A percentile compares a stretch with the other conserved stretches of the same genome.
phyloP scores from a whole-genome alignment of 1,139 yeast species.

The Scheffersomyces parashehatae region DNA sequence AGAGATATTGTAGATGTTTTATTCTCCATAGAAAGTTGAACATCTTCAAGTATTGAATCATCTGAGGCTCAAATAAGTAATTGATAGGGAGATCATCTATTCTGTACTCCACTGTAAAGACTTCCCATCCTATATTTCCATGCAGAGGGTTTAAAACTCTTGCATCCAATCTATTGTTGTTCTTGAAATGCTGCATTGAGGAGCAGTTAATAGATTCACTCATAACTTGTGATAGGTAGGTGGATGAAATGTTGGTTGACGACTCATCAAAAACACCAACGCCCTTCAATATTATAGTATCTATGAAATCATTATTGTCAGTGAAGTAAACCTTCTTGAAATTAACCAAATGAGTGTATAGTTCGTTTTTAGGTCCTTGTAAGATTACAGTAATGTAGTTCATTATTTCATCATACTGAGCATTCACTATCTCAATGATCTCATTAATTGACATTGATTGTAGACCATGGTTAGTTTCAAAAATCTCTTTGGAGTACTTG shows the following conservation, averaged over 20 bases:
- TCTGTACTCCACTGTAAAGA: constrained; percentile 82
- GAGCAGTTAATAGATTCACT: constrained; percentile 68
- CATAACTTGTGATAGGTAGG: constrained; percentile 63
- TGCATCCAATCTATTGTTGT: constrained; percentile 65
- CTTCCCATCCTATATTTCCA: constrained; percentile 86
- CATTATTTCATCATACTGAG: constrained; percentile 60
- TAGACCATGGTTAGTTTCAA: constrained; percentile 29
- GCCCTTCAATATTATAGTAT: constrained; percentile 61
- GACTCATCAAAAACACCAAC: constrained; percentile 57
- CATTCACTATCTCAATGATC: constrained; percentile 37
- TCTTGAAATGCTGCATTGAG: constrained; percentile 49
- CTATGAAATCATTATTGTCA: constrained; percentile 77
- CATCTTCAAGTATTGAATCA: constrained; percentile 69
- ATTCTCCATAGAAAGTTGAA: constrained; percentile 87
- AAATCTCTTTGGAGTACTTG: constrained; percentile 34
- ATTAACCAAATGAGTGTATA: constrained; percentile 58
- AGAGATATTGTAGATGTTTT: constrained; percentile 57
- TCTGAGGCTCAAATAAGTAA: constrained; percentile 25
- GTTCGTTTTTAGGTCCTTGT: constrained; percentile 43
- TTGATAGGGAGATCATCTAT: constrained; percentile 58
- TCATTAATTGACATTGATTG: constrained; percentile 30
- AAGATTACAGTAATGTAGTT: constrained; percentile 54
- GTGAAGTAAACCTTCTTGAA: constrained; percentile 69
- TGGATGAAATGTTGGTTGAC: constrained; percentile 62
- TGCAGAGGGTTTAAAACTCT: constrained; percentile 64